phyloP scores from a whole-genome alignment of 2,329 filamentous ascomycete genomes.

The Aspergillus fijiensis region DNA sequence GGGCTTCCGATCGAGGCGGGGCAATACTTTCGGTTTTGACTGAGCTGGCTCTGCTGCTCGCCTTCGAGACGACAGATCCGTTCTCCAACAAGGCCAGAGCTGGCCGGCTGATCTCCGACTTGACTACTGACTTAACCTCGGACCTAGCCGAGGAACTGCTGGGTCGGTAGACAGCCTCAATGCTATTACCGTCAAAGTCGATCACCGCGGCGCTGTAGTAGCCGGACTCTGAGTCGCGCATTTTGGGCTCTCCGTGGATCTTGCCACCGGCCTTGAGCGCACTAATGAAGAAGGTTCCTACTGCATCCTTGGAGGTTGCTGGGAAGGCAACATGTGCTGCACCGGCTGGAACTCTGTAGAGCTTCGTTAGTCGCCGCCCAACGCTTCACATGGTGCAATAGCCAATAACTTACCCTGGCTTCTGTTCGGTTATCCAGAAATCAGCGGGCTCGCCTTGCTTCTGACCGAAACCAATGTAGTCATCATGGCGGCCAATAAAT shows the following conservation, averaged over 20 bases:
- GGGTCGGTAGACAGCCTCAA: constrained; percentile 69
- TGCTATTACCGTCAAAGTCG: constrained; percentile 80
- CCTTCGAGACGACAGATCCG: constrained; percentile 40
- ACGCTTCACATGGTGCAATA: neutral
- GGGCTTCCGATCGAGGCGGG: constrained; percentile 29
- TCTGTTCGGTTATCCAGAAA: constrained; percentile 64
- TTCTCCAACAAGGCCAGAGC: constrained; percentile 39
- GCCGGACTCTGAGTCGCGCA: constrained; percentile 54
- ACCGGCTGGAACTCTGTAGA: constrained; percentile 48
- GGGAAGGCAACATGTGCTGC: constrained; percentile 66
- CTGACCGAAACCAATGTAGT: constrained; percentile 62
- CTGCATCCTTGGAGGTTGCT: constrained; percentile 63
- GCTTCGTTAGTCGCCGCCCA: constrained; percentile 17
- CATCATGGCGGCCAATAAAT: constrained; percentile 63
- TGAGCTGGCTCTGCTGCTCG: constrained; percentile 27
- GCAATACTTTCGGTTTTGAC: constrained; percentile 33
- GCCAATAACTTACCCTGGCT: constrained; percentile 51
- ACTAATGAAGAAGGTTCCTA: constrained; percentile 69
- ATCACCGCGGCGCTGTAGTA: constrained; percentile 65
- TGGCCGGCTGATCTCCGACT: constrained; percentile 31
- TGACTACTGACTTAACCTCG: constrained; percentile 21
- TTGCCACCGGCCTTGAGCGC: constrained; percentile 65
- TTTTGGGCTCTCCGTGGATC: constrained; percentile 57
- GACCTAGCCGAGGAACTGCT: constrained; percentile 27
- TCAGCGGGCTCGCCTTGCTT: constrained; percentile 54